phyloP scores from a whole-genome alignment of 2,329 filamentous ascomycete genomes.

The Lachnellula occidentalis region DNA sequence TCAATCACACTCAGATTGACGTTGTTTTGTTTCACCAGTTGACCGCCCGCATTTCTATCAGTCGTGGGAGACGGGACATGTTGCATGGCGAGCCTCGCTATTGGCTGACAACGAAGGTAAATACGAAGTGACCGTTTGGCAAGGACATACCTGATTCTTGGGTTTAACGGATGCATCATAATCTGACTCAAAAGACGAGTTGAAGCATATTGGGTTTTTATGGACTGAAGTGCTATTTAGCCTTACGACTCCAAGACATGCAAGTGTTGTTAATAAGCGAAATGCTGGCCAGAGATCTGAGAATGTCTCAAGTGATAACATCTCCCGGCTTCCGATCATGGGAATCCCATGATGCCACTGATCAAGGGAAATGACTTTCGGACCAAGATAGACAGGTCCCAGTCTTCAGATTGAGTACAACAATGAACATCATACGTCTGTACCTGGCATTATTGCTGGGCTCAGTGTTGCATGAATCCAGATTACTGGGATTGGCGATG shows the following conservation, averaged over 20 bases:
- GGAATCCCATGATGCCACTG: slow-evolving; percentile 6
- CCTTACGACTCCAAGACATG: too few relatives aligned
- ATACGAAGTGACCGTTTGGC: background rate
- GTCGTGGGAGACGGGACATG: background rate
- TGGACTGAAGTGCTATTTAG: background rate
- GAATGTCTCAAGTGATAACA: background rate
- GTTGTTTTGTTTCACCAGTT: slow-evolving; percentile 17
- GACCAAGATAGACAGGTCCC: slow-evolving; percentile 7
- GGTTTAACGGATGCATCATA: background rate
- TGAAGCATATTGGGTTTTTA: background rate
- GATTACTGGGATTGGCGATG: background rate
- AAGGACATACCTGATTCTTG: background rate
- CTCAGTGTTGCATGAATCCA: background rate
- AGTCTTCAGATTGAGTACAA: background rate
- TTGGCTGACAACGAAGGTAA: background rate
- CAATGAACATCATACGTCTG: slow-evolving; percentile 8
- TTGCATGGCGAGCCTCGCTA: slow-evolving; percentile 1
- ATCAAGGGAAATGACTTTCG: slow-evolving; percentile 7
- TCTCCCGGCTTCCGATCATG: background rate
- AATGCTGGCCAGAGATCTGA: background rate
- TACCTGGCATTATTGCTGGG: background rate
- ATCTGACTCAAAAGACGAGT: background rate
- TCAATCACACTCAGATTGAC: background rate
- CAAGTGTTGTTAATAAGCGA: background rate
- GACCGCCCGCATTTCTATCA: slow-evolving; percentile 9